Evolutionary conservation across 2,329 filamentous ascomycete species (phyloP), one percentile per base, ranked within the genome.

Genomic region (Pleoardoris graminearum): DNA sequence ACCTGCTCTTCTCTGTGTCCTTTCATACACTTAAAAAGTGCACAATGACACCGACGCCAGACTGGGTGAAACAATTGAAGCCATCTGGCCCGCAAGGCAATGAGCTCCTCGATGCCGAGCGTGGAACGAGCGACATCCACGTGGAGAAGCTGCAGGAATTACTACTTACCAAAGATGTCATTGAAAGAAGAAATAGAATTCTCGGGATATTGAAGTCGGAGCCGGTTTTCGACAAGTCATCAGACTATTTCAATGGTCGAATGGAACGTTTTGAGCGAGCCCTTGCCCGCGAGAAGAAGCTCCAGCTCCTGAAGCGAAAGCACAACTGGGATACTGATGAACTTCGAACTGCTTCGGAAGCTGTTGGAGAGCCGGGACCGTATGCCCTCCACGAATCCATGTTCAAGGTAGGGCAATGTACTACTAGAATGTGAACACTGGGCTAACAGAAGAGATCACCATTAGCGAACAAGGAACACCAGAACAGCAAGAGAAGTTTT

Each of bases 141-240:
- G 83, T 90, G 17, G 81, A 87, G 53, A 82, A 85, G 66, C 78
- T 92, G 7, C 83, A 86, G 41, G 79, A 83, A 46, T 85, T 89
- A 63, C 78, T 92, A 41, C 88, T 89, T 71, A 88, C 86, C 19
- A 83, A 84, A 63, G 80, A 86, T 53, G 79, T 79, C 4, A 77
- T 91, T 10, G 79, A 85, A 51, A 79, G 82, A 37, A 85, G 86
- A 63, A 74, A 81, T 1, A 76, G 76, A 21, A 79, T 92, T 23
- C 75, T 90, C 5, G 75, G 81, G 42, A 79, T 90, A n/a, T 79
- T 92, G 4, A 77, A 85, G 61, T 70, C 79, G 0, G 87, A 92
- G 53, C 82, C 83, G 47, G 80, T 90, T 51, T 91, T 92, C 61
- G 86, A 91, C 74, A 92, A 91, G 76, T 85, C 85, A 3, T 85